Evolutionary conservation across 139 green algal genomes (phyloP).

Genomic region (Closterium sp.): DNA sequence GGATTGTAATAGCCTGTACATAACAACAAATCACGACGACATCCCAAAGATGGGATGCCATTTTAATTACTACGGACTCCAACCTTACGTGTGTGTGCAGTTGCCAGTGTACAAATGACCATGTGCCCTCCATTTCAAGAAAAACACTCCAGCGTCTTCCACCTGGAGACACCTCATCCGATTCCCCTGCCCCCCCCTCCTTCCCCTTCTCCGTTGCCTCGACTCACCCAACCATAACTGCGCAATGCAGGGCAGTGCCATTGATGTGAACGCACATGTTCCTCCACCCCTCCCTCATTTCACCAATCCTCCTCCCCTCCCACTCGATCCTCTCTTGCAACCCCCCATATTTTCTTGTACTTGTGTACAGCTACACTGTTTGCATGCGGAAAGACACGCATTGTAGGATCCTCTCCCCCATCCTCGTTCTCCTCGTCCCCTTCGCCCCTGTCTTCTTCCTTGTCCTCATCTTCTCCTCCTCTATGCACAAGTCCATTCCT

Average conservation of each 20-base stretch:
- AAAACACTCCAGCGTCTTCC: no score
- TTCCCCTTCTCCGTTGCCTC: background rate
- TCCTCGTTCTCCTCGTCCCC: background rate
- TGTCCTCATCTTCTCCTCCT: background rate
- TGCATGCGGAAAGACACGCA: background rate
- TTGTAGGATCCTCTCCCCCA: background rate
- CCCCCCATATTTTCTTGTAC: slow-evolving; percentile 30
- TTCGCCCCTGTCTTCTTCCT: background rate
- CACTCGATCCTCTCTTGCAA: background rate
- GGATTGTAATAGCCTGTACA: no score
- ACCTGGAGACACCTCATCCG: background rate
- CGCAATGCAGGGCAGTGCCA: no score
- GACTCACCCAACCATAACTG: no score
- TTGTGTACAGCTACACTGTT: background rate
- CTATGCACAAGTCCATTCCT: slow-evolving; percentile 39
- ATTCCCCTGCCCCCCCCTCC: background rate
- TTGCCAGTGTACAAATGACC: no score
- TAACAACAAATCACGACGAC: no score
- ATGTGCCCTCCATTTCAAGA: no score
- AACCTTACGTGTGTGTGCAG: no score
- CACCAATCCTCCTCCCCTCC: slow-evolving; percentile 11
- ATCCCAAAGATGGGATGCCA: no score
- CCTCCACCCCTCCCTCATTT: background rate
- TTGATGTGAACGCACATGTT: no score
- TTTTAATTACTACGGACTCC: no score